phyloP scores from a whole-genome alignment of 305 asterid genomes.

The Fraxinus angustifolia region DNA sequence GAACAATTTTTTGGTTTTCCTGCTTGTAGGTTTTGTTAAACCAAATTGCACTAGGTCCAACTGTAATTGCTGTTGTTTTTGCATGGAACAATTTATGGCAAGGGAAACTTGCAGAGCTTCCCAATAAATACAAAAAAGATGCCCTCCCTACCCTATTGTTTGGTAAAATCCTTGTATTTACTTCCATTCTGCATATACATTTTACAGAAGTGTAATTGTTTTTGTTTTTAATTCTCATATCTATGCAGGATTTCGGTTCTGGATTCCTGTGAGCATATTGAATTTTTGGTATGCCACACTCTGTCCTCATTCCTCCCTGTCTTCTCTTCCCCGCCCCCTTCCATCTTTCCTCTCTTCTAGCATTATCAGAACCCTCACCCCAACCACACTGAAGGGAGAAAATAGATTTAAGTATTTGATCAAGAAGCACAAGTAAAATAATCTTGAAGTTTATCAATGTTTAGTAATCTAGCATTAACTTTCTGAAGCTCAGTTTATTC shows the following conservation, averaged over 20 bases:
- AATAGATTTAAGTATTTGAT: background rate
- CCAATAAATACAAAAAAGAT: constrained; percentile 79
- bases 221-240: background rate
- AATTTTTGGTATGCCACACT: constrained; percentile 47
- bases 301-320: background rate
- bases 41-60: constrained; percentile 81
- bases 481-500: background rate
- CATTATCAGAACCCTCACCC: background rate
- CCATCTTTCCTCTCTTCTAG: background rate
- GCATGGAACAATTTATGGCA: constrained; percentile 93
- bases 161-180: constrained; percentile 37
- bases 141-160: constrained; percentile 77
- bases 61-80: constrained; percentile 77
- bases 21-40: constrained; percentile 66
- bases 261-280: constrained; percentile 60
- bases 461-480: background rate
- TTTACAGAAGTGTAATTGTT: background rate
- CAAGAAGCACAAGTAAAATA: background rate
- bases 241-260: constrained; percentile 56
- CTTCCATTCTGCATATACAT: background rate
- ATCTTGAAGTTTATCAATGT: background rate
- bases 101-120: constrained; percentile 84
- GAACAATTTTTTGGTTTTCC: constrained; percentile 2
- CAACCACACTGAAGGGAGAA: background rate
- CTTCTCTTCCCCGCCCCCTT: background rate